phyloP scores from a whole-genome alignment of 1,284 basidiomycete species.

The Megacollybia platyphylla region DNA sequence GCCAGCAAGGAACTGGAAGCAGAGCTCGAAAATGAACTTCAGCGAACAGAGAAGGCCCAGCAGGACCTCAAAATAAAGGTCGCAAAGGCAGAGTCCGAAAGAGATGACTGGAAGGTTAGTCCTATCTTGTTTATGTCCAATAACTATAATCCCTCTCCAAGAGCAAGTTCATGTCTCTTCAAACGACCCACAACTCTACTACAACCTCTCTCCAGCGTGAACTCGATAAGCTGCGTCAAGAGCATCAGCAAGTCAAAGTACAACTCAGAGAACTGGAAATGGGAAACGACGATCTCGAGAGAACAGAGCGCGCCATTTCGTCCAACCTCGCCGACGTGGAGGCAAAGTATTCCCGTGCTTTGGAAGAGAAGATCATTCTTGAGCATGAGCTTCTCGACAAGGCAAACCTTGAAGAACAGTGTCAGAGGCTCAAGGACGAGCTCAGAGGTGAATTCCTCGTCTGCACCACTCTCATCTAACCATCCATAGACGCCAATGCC shows the following conservation, averaged over 20 bases:
- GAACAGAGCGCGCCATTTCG: slow-evolving; percentile 83
- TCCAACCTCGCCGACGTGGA: slow-evolving; percentile 90
- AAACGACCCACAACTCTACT: slow-evolving; percentile 83
- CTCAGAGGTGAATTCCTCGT: slow-evolving; percentile 53
- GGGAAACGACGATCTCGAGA: slow-evolving; percentile 92
- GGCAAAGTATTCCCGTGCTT: slow-evolving; percentile 76
- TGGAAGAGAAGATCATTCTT: slow-evolving; percentile 94
- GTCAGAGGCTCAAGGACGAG: slow-evolving; percentile 88
- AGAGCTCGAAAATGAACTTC: slow-evolving; percentile 82
- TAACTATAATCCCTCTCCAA: slow-evolving; percentile 17
- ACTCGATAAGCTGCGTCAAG: slow-evolving; percentile 73
- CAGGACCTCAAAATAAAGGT: slow-evolving; percentile 70
- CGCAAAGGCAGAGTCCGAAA: slow-evolving; percentile 63
- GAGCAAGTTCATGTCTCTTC: slow-evolving; percentile 81
- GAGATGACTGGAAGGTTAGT: slow-evolving; percentile 86
- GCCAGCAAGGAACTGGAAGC: slow-evolving; percentile 90
- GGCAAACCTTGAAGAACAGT: slow-evolving; percentile 82
- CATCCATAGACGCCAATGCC: slow-evolving; percentile 60
- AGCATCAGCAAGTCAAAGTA: slow-evolving; percentile 68
- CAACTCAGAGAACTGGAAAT: slow-evolving; percentile 85
- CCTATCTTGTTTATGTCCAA: slow-evolving; percentile 8
- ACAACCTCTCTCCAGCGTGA: slow-evolving; percentile 80
- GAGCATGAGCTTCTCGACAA: slow-evolving; percentile 96
- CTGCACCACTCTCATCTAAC: slow-evolving; percentile 10
- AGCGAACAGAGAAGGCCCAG: slow-evolving; percentile 78